phyloP scores from a whole-genome alignment of 2,329 filamentous ascomycete genomes.

The Arthrobotrys musiformis region DNA sequence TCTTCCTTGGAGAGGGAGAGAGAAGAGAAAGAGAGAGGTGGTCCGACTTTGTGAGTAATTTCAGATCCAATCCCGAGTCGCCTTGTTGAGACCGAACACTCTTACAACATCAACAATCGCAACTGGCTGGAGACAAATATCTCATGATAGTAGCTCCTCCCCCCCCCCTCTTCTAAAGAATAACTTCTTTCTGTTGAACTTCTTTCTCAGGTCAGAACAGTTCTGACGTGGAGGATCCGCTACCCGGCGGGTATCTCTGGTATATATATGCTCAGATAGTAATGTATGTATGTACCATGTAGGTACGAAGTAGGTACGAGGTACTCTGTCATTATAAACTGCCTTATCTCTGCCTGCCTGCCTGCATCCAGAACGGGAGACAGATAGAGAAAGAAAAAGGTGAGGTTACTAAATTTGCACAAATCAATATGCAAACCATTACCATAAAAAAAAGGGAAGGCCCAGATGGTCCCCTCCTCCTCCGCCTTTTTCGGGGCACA shows the following conservation, averaged over 20 bases:
- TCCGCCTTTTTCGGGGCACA: slow-evolving; percentile 35
- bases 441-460: slow-evolving; percentile 23
- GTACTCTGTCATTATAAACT: too few species aligned
- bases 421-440: slow-evolving; percentile 53
- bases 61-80: slow-evolving; percentile 29
- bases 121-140: not conserved
- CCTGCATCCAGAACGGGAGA: not conserved
- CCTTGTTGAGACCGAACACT: not conserved
- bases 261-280: not conserved
- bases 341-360: slow-evolving; percentile 4
- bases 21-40: too few species aligned
- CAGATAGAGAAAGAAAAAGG: not conserved
- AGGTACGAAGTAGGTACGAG: too few species aligned
- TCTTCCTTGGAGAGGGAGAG: too few species aligned
- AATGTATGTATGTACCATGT: not conserved
- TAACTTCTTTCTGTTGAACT: too few species aligned
- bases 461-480: not conserved
- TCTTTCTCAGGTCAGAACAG: too few species aligned
- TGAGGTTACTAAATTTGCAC: slow-evolving; percentile 40
- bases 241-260: slow-evolving; percentile 7
- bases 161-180: not conserved
- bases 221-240: slow-evolving; percentile 13
- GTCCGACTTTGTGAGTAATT: slow-evolving; percentile 9
- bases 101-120: too few species aligned
- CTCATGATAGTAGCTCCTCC: slow-evolving; percentile 19